Conservation (phyloP, 2,329 filamentous ascomycete genomes). For the Thielaviopsis punctulata region DNA sequence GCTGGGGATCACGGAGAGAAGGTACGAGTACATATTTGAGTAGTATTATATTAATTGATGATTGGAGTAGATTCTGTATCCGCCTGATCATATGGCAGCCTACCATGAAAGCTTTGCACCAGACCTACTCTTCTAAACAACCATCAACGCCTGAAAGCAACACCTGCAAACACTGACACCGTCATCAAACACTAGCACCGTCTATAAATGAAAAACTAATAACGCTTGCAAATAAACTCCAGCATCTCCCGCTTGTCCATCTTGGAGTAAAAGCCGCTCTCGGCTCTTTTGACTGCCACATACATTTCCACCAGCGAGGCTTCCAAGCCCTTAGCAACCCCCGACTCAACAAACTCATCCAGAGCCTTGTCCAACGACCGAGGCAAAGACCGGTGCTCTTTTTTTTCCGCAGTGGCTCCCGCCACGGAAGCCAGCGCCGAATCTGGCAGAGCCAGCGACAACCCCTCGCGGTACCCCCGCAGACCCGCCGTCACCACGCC, state of each 20-base stretch:
- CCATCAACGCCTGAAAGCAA: too few relatives aligned
- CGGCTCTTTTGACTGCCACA: constrained; percentile 38
- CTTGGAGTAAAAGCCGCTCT: constrained; percentile 31
- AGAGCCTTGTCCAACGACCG: constrained; percentile 36
- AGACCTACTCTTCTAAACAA: too few relatives aligned
- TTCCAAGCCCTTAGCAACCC: constrained; percentile 29
- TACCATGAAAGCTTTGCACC: too few relatives aligned
- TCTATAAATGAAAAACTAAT: constrained; percentile 23
- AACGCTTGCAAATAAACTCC: constrained; percentile 48
- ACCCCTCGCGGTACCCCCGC: neutral
- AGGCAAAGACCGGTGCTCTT: constrained; percentile 25
- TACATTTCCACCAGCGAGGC: constrained; percentile 38
- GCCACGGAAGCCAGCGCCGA: constrained; percentile 24
- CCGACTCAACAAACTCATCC: constrained; percentile 29
- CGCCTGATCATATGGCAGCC: too few relatives aligned
- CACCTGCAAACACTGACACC: too few relatives aligned
- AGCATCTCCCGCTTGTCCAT: constrained; percentile 32
- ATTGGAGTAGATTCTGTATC: too few relatives aligned
- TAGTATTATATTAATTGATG: too few relatives aligned
- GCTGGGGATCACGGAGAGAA: too few relatives aligned
- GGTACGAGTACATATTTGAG: too few relatives aligned
- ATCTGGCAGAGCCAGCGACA: constrained; percentile 31
- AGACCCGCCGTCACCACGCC: constrained; percentile 20
- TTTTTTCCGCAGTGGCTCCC: neutral
- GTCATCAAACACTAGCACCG: neutral